These are phyloP conservation scores for Pontederia paniculata DNA, from an alignment of 176 grass and related monocot species.

Conservation along the genomic window DNA sequence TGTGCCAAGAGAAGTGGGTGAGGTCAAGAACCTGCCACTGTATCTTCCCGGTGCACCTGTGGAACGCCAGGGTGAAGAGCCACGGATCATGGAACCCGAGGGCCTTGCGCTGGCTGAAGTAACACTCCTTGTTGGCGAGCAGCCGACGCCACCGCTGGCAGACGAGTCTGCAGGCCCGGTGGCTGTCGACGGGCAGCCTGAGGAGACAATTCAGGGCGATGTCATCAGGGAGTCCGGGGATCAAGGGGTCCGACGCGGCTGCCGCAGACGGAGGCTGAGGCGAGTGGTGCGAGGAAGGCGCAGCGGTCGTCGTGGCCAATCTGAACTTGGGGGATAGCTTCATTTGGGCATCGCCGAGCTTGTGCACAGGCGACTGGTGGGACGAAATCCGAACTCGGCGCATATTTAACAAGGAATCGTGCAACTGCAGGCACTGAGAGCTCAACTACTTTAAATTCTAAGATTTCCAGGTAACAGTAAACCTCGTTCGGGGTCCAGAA, in stretches of 20 bases:
- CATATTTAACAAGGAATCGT: constrained; percentile 22
- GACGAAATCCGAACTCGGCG: constrained; percentile 74
- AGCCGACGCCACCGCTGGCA: constrained; percentile 64
- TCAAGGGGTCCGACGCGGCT: constrained; percentile 30
- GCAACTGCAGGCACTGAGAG: too few species aligned
- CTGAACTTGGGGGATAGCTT: constrained; percentile 62
- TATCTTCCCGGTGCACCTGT: constrained; percentile 89
- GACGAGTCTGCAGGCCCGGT: constrained; percentile 54
- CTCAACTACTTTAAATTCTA: too few species aligned
- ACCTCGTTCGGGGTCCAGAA: too few species aligned
- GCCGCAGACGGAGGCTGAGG: background rate
- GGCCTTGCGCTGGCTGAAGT: constrained; percentile 37
- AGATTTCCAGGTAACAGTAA: too few species aligned
- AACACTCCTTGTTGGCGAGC: constrained; percentile 47
- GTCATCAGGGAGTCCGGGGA: constrained; percentile 81
- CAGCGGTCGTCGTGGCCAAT: constrained; percentile 18
- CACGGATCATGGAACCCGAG: constrained; percentile 47
- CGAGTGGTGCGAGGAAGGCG: background rate
- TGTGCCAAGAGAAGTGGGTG: constrained; percentile 52
- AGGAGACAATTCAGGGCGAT: constrained; percentile 80
- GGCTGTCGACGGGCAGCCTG: constrained; percentile 42
- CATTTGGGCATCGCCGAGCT: constrained; percentile 81
- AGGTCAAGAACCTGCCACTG: constrained; percentile 94
- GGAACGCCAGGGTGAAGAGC: constrained; percentile 81
- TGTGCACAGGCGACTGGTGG: constrained; percentile 64